These are phyloP conservation scores for Smittium culicis DNA, from an alignment of 371 early-diverging fungal genomes.

Conservation along the genomic window DNA sequence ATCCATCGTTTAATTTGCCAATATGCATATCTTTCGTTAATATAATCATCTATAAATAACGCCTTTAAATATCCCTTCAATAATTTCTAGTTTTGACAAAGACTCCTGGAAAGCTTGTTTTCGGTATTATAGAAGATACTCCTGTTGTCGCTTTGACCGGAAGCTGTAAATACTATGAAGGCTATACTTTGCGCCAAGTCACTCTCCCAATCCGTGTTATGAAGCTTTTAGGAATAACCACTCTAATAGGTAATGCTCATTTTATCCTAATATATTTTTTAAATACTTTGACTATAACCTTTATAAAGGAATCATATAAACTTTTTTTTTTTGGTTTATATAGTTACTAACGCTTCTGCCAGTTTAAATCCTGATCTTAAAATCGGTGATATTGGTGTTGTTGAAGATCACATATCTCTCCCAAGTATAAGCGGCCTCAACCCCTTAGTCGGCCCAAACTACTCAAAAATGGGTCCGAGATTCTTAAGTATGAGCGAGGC, in stretches of 20 bases:
- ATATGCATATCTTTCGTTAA: background rate
- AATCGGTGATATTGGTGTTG: conserved; percentile 76
- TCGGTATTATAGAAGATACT: conserved; percentile 63
- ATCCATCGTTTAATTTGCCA: background rate
- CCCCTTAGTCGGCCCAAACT: conserved; percentile 77
- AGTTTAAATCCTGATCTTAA: conserved; percentile 58
- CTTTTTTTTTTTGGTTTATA: background rate
- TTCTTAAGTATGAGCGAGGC: conserved; percentile 80
- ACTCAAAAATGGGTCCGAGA: conserved; percentile 69
- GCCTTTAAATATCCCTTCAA: no score
- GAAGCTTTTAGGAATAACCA: conserved; percentile 62
- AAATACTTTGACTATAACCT: background rate
- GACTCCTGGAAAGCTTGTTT: conserved; percentile 73
- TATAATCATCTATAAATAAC: background rate
- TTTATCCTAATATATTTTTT: background rate
- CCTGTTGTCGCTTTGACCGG: conserved; percentile 70
- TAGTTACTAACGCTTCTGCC: conserved; percentile 77
- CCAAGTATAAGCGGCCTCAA: conserved; percentile 68
- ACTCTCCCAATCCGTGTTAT: conserved; percentile 83
- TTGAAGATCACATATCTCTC: conserved; percentile 74
- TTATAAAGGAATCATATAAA: background rate
- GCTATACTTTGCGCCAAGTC: conserved; percentile 60
- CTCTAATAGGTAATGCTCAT: conserved; percentile 29
- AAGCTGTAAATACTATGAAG: conserved; percentile 77
- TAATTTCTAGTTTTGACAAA: conserved; percentile 49